These are phyloP conservation scores for Echeveria elegans DNA, from an alignment of 164 flowering plant genomes.

Conservation along the genomic window DNA sequence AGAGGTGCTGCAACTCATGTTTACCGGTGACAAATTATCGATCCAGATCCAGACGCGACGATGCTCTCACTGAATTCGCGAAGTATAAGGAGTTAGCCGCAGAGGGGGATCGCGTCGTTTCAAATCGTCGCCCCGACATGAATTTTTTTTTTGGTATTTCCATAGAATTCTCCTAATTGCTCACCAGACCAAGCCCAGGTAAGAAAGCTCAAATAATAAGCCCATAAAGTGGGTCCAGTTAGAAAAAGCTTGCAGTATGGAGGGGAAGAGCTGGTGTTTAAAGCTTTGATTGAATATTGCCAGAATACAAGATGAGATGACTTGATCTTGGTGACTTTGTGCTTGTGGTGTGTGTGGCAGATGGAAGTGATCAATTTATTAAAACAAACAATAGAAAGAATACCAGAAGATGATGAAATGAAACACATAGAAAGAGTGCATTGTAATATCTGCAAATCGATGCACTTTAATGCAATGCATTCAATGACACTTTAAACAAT, in stretches of 20 bases:
- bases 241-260: not conserved
- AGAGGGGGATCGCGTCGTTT: too few relatives aligned
- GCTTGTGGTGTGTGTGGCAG: not conserved
- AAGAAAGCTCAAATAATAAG: not conserved
- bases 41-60: too few relatives aligned
- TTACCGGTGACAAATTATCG: too few relatives aligned
- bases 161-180: too few relatives aligned
- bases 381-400: not conserved
- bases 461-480: constrained; percentile 2
- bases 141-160: too few relatives aligned
- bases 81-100: too few relatives aligned
- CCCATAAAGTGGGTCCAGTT: not conserved
- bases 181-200: not conserved
- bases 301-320: too few relatives aligned
- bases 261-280: not conserved
- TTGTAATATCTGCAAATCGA: not conserved
- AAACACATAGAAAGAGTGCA: not conserved
- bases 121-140: too few relatives aligned
- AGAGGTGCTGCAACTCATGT: too few relatives aligned
- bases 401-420: too few relatives aligned
- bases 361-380: not conserved
- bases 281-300: not conserved
- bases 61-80: too few relatives aligned
- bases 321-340: not conserved
- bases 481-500: not conserved